Base-by-base conservation (phyloP, 2,329 filamentous ascomycete species). In the Cladosporium velox region DNA sequence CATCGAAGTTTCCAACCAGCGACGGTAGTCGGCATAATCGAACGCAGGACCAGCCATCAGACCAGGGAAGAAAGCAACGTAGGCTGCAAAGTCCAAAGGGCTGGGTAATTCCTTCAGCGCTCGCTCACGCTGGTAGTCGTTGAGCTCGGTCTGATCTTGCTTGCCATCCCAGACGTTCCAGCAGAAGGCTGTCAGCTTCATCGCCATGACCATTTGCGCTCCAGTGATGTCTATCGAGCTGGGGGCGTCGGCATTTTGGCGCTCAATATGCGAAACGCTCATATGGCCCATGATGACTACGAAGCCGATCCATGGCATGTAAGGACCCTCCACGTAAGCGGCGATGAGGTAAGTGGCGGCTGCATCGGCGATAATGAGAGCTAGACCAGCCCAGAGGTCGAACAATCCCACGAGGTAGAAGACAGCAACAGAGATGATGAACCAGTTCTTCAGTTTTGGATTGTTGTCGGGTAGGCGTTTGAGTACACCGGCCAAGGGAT, bases 261-360 rank as follows among this genome's bases (percentile, higher is more conserved):
- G 91, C 66, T 87, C 82, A 68, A 99, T 90, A 78, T 99, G 95
- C 77, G 88, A 96, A 73, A 94, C 78, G 55, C 93, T 94, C 90
- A 98, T 91, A 80, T 99, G 94, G 65, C 89, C 90, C 94, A 99
- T 98, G 66, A 97, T 82, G 75, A 96, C 97, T 59, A 92, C 83
- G 78, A 99, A 99, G 67, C 89, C 93, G 59, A 97, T 84, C 95
- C 95, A 99, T 81, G 95, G 95, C 95, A 99, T 99, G 76, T 94
- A 91, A 0, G 92, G 92, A 24, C 92, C 93, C 70, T 92, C 86
- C 54, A 98, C 82, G 76, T 89, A 93, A 71, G 90, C 88, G 62
- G 94, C 91, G 72, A 99, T 95, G 69, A 85, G 83, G 76, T 97
- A 99, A 60, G 91, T 87, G 59, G 88, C 93, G 21, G 85, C 86